Conservation (phyloP, 1,139 yeast genomes). For the Torulaspora pretoriensis region DNA sequence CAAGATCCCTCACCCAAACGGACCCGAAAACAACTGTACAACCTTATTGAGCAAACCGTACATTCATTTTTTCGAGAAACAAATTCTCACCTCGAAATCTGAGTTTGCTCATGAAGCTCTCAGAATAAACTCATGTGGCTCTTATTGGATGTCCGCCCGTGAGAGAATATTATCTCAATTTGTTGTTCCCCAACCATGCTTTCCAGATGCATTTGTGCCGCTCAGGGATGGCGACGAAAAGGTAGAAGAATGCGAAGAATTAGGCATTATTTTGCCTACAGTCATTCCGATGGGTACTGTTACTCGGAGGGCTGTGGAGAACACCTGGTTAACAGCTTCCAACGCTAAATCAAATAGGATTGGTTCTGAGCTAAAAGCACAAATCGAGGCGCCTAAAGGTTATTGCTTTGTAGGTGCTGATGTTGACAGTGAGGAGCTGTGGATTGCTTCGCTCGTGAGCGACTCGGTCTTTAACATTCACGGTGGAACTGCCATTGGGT, state of each 20-base stretch:
- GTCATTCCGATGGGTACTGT: conserved; percentile 93
- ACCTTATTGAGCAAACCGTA: conserved; percentile 78
- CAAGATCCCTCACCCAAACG: conserved; percentile 90
- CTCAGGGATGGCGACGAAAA: conserved; percentile 29
- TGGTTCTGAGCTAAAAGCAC: conserved; percentile 90
- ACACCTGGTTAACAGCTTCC: conserved; percentile 96
- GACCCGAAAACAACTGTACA: conserved; percentile 69
- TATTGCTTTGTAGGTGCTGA: conserved; percentile 95
- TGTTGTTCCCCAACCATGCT: conserved; percentile 54
- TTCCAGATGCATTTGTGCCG: conserved; percentile 25
- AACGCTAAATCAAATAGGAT: conserved; percentile 81
- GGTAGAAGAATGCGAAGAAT: conserved; percentile 32
- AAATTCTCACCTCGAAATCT: conserved; percentile 65
- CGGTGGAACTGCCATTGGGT: conserved; percentile 95
- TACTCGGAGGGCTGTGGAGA: conserved; percentile 94
- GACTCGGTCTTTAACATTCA: conserved; percentile 85
- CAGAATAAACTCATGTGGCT: conserved; percentile 67
- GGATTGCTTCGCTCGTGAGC: conserved; percentile 96
- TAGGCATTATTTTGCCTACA: conserved; percentile 80
- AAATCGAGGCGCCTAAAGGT: conserved; percentile 82
- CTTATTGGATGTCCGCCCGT: conserved; percentile 92
- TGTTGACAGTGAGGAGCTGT: conserved; percentile 95
- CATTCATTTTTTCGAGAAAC: conserved; percentile 66
- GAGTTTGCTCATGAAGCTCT: conserved; percentile 75
- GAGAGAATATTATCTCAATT: conserved; percentile 80